Percentiles rank a stretch among this genome's conserved stretches.
Conservation (phyloP, 2,329 filamentous ascomycete species). For the Exophiala lecanii-corni region DNA sequence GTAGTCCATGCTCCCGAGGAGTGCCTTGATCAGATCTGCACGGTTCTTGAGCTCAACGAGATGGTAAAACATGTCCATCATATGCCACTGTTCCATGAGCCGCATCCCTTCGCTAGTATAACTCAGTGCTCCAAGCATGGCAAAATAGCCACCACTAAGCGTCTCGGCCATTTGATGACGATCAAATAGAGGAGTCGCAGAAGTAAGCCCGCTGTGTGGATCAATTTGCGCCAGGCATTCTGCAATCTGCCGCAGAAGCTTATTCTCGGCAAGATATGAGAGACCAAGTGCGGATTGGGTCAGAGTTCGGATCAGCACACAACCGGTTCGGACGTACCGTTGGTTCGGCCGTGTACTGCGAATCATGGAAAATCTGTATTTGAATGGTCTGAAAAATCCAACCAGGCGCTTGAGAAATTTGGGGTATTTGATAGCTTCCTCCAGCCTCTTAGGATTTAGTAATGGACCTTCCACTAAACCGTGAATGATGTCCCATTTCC, state of each 20-base stretch:
- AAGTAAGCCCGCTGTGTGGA: constrained; percentile 66
- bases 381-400: constrained; percentile 95
- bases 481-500: constrained; percentile 94
- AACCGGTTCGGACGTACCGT: constrained; percentile 86
- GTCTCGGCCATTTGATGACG: constrained; percentile 78
- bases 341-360: constrained; percentile 90
- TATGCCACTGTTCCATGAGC: constrained; percentile 92
- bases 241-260: constrained; percentile 85
- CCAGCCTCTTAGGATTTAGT: constrained; percentile 82
- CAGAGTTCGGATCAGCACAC: constrained; percentile 78
- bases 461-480: constrained; percentile 89
- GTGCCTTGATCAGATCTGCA: constrained; percentile 81
- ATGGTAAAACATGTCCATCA: constrained; percentile 99
- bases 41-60: constrained; percentile 88
- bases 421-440: constrained; percentile 88
- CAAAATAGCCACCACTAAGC: constrained; percentile 87
- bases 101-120: constrained; percentile 75
- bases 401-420: constrained; percentile 95
- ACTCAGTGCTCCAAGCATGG: constrained; percentile 82
- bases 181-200: constrained; percentile 80
- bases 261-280: constrained; percentile 83
- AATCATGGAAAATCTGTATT: constrained; percentile 87
- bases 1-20: constrained; percentile 91
- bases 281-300: constrained; percentile 81
- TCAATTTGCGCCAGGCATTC: constrained; percentile 96